Conservation (phyloP, 2,329 filamentous ascomycete species). For the Phaeosphaeriaceae sp. region DNA sequence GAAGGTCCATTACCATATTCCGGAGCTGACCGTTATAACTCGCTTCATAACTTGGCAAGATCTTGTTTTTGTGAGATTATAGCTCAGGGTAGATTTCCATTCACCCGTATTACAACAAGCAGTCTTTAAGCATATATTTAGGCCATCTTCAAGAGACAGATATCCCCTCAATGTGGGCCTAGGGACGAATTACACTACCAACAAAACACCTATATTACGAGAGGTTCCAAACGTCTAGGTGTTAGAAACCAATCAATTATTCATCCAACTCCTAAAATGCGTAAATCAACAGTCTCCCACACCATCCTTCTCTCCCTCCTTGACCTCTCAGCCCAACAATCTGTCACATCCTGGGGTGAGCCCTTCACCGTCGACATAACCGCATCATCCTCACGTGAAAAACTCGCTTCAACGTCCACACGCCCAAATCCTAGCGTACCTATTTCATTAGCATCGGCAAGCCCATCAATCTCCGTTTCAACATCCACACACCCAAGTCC, state of each 20-base stretch:
- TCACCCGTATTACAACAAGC: too few relatives aligned
- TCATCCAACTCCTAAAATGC: constrained; percentile 15
- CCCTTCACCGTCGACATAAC: constrained; percentile 20
- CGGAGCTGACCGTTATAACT: too few relatives aligned
- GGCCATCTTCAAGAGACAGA: too few relatives aligned
- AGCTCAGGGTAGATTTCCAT: too few relatives aligned
- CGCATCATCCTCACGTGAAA: constrained; percentile 4
- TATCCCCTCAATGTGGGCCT: too few relatives aligned
- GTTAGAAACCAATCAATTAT: background rate
- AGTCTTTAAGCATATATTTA: too few relatives aligned
- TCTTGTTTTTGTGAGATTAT: too few relatives aligned
- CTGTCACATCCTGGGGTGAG: constrained; percentile 17
- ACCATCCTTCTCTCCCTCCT: constrained; percentile 20
- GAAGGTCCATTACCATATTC: too few relatives aligned
- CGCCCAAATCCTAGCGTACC: background rate
- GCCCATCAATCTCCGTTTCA: background rate
- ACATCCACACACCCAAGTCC: background rate
- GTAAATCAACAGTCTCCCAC: constrained; percentile 7
- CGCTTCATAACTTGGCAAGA: too few relatives aligned
- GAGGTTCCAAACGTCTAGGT: too few relatives aligned
- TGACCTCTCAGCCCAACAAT: constrained; percentile 12
- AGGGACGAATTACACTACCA: background rate
- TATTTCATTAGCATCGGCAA: background rate
- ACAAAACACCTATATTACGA: background rate
- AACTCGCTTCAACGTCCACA: background rate